Percentiles rank a stretch among this genome's conserved stretches.
Evolutionary conservation across 306 rosid species (phyloP).

Genomic region (Crataegus laevigata): DNA sequence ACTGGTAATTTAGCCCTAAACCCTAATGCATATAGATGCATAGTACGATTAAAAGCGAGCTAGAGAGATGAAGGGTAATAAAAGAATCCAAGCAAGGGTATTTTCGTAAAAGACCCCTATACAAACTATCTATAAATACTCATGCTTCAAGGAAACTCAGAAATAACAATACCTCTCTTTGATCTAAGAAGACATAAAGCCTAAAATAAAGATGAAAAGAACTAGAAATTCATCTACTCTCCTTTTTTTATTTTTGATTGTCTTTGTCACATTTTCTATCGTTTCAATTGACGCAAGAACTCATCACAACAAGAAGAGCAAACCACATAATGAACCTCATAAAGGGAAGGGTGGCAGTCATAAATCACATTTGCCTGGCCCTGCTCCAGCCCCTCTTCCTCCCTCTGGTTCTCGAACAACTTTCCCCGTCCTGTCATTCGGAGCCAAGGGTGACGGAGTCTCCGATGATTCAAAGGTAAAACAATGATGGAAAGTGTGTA

Average conservation of each 20-base stretch:
- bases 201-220: conserved; percentile 30
- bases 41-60: background rate
- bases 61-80: conserved; percentile 7
- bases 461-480: conserved; percentile 78
- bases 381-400: conserved; percentile 44
- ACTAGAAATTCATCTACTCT: conserved; percentile 25
- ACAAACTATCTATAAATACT: conserved; percentile 39
- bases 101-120: conserved; percentile 21
- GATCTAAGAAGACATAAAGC: background rate
- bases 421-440: conserved; percentile 57
- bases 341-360: conserved; percentile 26
- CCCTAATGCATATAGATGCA: background rate
- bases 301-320: conserved; percentile 36
- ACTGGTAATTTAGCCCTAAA: background rate
- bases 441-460: conserved; percentile 78
- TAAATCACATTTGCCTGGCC: conserved; percentile 28
- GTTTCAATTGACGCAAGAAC: conserved; percentile 65
- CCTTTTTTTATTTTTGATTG: conserved; percentile 26
- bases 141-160: conserved; percentile 16
- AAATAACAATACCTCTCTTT: background rate
- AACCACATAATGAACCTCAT: conserved; percentile 35
- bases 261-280: conserved; percentile 28
- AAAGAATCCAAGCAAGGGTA: conserved; percentile 12
- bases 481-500: background rate
- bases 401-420: conserved; percentile 16